phyloP scores from a whole-genome alignment of 345 rosid genomes.

The Heritiera fomes region DNA sequence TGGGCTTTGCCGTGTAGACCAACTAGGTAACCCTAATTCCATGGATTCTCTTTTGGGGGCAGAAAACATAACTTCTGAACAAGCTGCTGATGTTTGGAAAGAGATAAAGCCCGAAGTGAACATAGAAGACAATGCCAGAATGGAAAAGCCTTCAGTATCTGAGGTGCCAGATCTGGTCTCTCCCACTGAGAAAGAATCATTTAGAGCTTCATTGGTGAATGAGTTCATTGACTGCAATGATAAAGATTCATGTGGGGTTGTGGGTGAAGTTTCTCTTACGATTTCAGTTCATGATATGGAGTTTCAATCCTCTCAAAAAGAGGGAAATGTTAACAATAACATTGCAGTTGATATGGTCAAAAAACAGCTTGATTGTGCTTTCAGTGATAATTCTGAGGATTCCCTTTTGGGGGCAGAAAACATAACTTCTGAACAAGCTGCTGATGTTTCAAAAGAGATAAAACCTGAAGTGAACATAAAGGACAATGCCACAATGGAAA shows the following conservation, averaged over 20 bases:
- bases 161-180: slow-evolving; percentile 23
- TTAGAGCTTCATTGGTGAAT: slow-evolving; percentile 5
- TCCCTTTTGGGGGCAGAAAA: slow-evolving; percentile 20
- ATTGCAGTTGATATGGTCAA: slow-evolving; percentile 9
- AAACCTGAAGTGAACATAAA: slow-evolving; percentile 26
- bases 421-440: slow-evolving; percentile 18
- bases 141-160: slow-evolving; percentile 26
- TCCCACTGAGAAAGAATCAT: slow-evolving; percentile 23
- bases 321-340: not conserved
- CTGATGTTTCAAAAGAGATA: slow-evolving; percentile 20
- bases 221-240: slow-evolving; percentile 10
- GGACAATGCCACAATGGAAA: slow-evolving; percentile 32
- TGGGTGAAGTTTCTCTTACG: slow-evolving; percentile 21
- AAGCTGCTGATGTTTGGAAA: slow-evolving; percentile 22
- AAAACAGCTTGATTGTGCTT: slow-evolving; percentile 17
- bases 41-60: slow-evolving; percentile 21
- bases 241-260: slow-evolving; percentile 9
- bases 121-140: slow-evolving; percentile 33
- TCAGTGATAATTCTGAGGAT: slow-evolving; percentile 19
- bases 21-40: slow-evolving; percentile 6
- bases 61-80: slow-evolving; percentile 16
- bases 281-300: slow-evolving; percentile 25
- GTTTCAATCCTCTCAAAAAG: no score
- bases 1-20: slow-evolving; percentile 19
- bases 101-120: slow-evolving; percentile 18